Evolutionary conservation across 1,284 basidiomycete species (phyloP), one percentile per base, ranked within the genome.

Genomic region (Paramarasmius palmivorus): DNA sequence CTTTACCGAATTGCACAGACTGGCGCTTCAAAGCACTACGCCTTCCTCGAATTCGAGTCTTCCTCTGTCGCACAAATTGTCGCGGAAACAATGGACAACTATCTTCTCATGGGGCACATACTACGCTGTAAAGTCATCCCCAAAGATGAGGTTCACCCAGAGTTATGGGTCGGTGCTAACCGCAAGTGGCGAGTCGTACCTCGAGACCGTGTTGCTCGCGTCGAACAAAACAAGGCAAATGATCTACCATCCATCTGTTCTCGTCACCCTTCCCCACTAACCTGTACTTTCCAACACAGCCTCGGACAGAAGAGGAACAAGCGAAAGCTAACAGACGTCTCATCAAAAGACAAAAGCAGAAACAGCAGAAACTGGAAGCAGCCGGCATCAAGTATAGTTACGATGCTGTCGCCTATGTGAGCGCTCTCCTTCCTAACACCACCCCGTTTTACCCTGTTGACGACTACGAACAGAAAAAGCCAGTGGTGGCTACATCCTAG

Each of bases 11-110:
- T 36, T 36, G 39, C 17, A 3, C 61, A 95, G 93, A 98, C 95
- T 10, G 97, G 97, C 55, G 83, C 83, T 53, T 95, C 95, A 32
- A 98, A 97, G 72, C 96, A 98, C 72, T 99, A 98, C 70, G 96
- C 84, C 2, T 99, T 98, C 75, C 80, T 99, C 65, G 96, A 99
- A 72, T 97, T 99, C 68, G 84, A 88, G 55, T 94, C 93, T 35
- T 79, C 83, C 14, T 83, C 91, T 1, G 95, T 99, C 40, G 95
- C 96, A 0, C 75, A 93, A 66, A 98, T 99, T 58, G 97, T 98
- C 9, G 90, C 92, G 5, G 97, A 99, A 66, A 99, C 97, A 42
- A 98, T 99, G 96, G 86, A 99, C 80, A 98, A 98, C 75, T 99
- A 98, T 71, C 83, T 99, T 26, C 79, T 99, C 60, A 86, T 92